Evolutionary conservation across 208 protist genomes (phyloP).

Genomic region (Leishmania guyanensis): DNA sequence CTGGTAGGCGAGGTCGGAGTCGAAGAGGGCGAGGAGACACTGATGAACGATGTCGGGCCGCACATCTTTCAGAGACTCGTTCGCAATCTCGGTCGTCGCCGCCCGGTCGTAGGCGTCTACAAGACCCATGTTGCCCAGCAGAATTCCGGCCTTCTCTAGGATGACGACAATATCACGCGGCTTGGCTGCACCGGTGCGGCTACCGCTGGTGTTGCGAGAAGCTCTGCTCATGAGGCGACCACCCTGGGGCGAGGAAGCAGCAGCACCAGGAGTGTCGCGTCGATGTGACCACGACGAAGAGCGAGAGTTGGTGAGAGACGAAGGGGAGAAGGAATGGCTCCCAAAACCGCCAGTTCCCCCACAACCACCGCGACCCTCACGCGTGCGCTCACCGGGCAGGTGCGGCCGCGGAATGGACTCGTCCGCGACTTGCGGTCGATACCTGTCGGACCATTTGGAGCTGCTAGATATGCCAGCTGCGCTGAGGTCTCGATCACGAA

Average conservation of each 20-base stretch:
- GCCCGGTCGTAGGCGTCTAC: conserved; percentile 88
- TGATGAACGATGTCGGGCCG: conserved; percentile 92
- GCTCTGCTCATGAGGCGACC: not conserved
- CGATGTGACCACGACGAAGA: not conserved
- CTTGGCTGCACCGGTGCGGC: conserved; percentile 18
- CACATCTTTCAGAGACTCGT: conserved; percentile 72
- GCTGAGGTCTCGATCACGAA: conserved; percentile 32
- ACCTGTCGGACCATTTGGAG: conserved; percentile 35
- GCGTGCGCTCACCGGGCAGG: conserved; percentile 22
- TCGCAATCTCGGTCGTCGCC: conserved; percentile 77
- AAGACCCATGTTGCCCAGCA: conserved; percentile 71
- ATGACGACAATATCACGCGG: conserved; percentile 82
- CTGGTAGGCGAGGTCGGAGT: conserved; percentile 78
- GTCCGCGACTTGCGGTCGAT: conserved; percentile 56
- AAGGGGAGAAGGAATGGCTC: conserved; percentile 4
- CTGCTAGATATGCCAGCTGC: conserved; percentile 40
- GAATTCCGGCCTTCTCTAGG: conserved; percentile 81
- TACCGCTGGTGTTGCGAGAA: conserved; percentile 10
- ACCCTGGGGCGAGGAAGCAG: conserved; percentile 6
- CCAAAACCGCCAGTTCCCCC: conserved; percentile 5
- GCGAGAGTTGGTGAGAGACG: conserved; percentile 2
- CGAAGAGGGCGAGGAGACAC: conserved; percentile 91
- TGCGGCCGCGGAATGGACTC: conserved; percentile 43
- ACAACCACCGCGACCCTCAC: not conserved
- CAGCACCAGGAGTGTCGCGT: not conserved